Evolutionary conservation across 2,329 filamentous ascomycete genomes (phyloP), one percentile per base, ranked within the genome.

Genomic region (Lecanosticta acicola): DNA sequence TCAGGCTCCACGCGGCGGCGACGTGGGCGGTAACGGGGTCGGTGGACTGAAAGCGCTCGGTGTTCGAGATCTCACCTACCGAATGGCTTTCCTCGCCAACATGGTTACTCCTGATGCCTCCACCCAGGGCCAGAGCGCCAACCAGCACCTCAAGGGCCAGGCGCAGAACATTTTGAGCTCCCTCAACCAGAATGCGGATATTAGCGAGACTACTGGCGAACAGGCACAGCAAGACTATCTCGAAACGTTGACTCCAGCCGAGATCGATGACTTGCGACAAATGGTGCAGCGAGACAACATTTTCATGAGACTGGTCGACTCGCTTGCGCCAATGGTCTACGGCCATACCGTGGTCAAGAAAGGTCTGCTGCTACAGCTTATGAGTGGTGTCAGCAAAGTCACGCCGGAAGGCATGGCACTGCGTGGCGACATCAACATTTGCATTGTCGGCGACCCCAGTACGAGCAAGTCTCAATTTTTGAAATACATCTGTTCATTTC

Each of bases 311-410:
- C 74, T 98, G 8, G 89, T 98, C 29, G 87, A 94, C 60, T 96
- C 90, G 0, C 83, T 98, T 38, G 93, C 93, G 1, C 93, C 93
- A 1, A 98, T 91, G 77, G 90, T 98, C 3, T 98, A 95, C 61
- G 93, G 93, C 11, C 93, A 98, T 64, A 88, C 93, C 51, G 88
- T 96, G 46, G 91, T 98, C 62, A 98, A 98, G 72, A 98, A 98
- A 68, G 93, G 93, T 21, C 74, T 98, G 18, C 78, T 98, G 5
- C 76, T 98, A 34, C 93, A 98, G 67, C 76, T 98, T 38, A 88
- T 98, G 79, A 87, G 89, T n/a, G 93, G 93, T 73, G 87, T 98
- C 2, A 82, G 83, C 69, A 98, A 98, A 68, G 79, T 80, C 17
- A 98, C 93, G 0, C 79, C 88, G 0, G 93, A 98, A 69, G 91